Evolutionary conservation across 768 basidiomycete genomes (phyloP).

Genomic region (Trametes cinnabarina): DNA sequence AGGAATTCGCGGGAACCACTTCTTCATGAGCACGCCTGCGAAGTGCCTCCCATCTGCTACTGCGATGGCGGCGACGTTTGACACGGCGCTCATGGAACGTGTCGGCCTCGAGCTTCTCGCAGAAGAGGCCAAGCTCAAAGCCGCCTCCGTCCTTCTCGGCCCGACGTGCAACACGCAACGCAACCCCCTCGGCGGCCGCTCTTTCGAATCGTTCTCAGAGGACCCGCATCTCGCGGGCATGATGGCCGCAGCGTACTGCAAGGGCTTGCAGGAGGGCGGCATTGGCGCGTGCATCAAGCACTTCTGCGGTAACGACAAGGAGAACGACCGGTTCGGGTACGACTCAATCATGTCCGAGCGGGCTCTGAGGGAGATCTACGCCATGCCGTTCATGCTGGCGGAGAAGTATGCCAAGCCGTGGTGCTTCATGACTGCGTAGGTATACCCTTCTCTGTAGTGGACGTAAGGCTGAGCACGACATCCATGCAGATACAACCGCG

Average conservation of each 20-base stretch:
- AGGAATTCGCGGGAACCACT: conserved; percentile 68
- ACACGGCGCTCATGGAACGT: conserved; percentile 58
- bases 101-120: conserved; percentile 67
- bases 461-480: neutral
- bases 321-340: conserved; percentile 69
- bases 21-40: conserved; percentile 79
- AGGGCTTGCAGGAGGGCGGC: conserved; percentile 73
- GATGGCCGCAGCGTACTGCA: conserved; percentile 70
- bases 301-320: conserved; percentile 81
- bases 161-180: conserved; percentile 87
- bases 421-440: conserved; percentile 62
- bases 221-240: conserved; percentile 73
- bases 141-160: conserved; percentile 68
- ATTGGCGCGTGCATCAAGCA: conserved; percentile 81
- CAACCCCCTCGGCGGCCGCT: conserved; percentile 63
- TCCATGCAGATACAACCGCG: conserved; percentile 59
- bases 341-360: conserved; percentile 49
- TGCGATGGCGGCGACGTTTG: conserved; percentile 74
- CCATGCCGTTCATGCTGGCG: conserved; percentile 61
- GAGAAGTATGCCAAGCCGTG: conserved; percentile 52
- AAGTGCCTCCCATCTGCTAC: conserved; percentile 78
- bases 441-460: conserved; percentile 12
- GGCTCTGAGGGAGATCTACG: conserved; percentile 57
- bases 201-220: conserved; percentile 76
- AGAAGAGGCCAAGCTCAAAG: conserved; percentile 65